Percentiles rank a stretch among this genome's conserved stretches.
Conservation (phyloP, 805 yeast genomes). For the Candida awuae region DNA sequence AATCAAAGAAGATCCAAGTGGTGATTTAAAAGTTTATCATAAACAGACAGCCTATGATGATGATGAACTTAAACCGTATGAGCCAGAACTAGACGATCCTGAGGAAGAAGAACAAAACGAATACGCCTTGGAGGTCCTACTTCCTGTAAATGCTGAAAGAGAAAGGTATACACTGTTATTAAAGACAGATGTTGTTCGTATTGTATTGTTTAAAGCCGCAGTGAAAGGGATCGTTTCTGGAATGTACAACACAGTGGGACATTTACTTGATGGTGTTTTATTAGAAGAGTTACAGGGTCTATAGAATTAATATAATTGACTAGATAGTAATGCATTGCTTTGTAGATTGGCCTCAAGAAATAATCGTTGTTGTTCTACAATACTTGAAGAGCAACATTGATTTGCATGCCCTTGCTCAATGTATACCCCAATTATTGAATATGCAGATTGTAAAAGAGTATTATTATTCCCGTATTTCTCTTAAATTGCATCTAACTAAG, state of each 20-base stretch:
- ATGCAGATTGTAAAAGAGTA: too few species aligned
- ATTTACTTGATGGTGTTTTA: neutral
- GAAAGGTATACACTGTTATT: constrained; percentile 33
- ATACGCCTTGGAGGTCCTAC: constrained; percentile 19
- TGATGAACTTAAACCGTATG: constrained; percentile 23
- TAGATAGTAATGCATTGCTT: neutral
- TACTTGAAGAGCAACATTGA: neutral
- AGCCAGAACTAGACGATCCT: constrained; percentile 16
- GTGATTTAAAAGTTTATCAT: constrained; percentile 51
- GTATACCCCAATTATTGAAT: neutral
- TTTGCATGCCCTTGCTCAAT: neutral
- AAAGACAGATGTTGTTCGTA: constrained; percentile 46
- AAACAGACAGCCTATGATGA: constrained; percentile 33
- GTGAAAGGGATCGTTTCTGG: constrained; percentile 22
- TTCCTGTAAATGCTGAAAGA: constrained; percentile 35
- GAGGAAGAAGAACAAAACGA: constrained; percentile 21
- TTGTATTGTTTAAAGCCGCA: constrained; percentile 39
- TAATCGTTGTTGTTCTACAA: neutral
- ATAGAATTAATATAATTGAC: neutral
- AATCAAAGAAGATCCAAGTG: constrained; percentile 49
- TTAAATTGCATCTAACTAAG: too few species aligned
- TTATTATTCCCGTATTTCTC: too few species aligned
- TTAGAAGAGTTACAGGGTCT: constrained; percentile 2
- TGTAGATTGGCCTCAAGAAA: neutral
- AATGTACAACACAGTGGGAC: constrained; percentile 16